A percentile compares a stretch with the other conserved stretches of the same genome.
Evolutionary conservation across 768 basidiomycete genomes (phyloP).

Genomic region (Suillus fuscotomentosus): DNA sequence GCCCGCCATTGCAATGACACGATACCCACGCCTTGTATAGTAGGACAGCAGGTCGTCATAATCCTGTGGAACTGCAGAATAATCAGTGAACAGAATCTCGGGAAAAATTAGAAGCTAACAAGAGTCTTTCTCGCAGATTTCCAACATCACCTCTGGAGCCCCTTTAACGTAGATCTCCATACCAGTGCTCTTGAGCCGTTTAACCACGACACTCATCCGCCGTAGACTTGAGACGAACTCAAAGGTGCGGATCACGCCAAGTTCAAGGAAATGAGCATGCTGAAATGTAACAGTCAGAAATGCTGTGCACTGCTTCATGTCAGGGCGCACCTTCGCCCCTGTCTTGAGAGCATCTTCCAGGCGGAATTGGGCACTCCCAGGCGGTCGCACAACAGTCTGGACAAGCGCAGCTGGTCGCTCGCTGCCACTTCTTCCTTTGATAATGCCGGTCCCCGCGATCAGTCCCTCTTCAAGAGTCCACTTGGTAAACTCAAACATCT

Average conservation of each 20-base stretch:
- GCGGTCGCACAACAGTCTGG: conserved; percentile 94
- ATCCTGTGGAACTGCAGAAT: conserved; percentile 79
- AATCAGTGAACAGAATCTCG: conserved; percentile 14
- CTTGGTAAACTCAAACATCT: conserved; percentile 97
- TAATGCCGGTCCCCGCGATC: conserved; percentile 64
- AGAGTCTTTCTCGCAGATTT: conserved; percentile 91
- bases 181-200: conserved; percentile 86
- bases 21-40: conserved; percentile 94
- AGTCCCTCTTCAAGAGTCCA: conserved; percentile 96
- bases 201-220: conserved; percentile 97
- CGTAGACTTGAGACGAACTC: conserved; percentile 94
- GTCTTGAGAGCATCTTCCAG: conserved; percentile 93
- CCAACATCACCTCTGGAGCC: conserved; percentile 97
- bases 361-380: conserved; percentile 86
- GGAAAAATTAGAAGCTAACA: conserved; percentile 47
- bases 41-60: conserved; percentile 96
- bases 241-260: conserved; percentile 94
- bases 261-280: conserved; percentile 96
- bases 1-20: conserved; percentile 97
- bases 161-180: conserved; percentile 99
- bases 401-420: conserved; percentile 85
- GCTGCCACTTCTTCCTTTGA: conserved; percentile 59
- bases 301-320: not conserved
- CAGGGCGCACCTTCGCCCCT: conserved; percentile 60
- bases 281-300: conserved; percentile 29